Evolutionary conservation across 2,329 filamentous ascomycete genomes (phyloP), one percentile per base, ranked within the genome.

Genomic region (Periconia macrospinosa): DNA sequence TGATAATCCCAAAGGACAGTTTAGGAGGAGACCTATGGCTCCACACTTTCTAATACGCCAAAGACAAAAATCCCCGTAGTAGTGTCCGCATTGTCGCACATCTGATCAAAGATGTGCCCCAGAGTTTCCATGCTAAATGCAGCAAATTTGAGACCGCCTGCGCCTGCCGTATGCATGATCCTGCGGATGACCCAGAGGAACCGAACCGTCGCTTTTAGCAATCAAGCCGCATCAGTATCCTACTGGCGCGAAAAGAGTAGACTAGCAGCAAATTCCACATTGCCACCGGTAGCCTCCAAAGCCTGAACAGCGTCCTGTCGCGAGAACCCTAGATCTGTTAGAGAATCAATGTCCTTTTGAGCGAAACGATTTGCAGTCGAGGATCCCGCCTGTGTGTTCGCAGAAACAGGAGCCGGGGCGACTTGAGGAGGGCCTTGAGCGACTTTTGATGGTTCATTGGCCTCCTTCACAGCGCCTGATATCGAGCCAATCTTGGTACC

Each of bases 401-500:
- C 9, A 11, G 45, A 17, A 18, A 30, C 33, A 13, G 45, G 30
- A 10, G 59, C 33, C 6, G 65, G 57, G 27, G 56, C 56, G 11
- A 59, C 20, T 63, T 69, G 33, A 9, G 58, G 47, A 35, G 59
- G 47, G 17, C 57, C 58, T 10, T 59, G 50, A 17, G 60, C 49
- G 2, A 63, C 56, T 5, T 55, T 55, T 7, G 72, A 62, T 19
- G 69, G 67, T 6, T 71, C 62, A 53, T 71, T 71, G 7, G 82
- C 81, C 9, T 75, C 83, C 45, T 82, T 83, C 19, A 94, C 85
- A 23, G 89, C 91, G 15, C 94, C 94, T 2, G 92, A 89, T 52
- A 87, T 84, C 46, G 89, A 87, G 42, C 93, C 93, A 57, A 97
- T 91, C 46, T 90, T 87, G 11, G 91, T 95, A n/a, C 92, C 93